Percentiles rank a stretch among this genome's conserved stretches.
Conservation (phyloP, 106 monocot species). For the Hemerocallis citrina region DNA sequence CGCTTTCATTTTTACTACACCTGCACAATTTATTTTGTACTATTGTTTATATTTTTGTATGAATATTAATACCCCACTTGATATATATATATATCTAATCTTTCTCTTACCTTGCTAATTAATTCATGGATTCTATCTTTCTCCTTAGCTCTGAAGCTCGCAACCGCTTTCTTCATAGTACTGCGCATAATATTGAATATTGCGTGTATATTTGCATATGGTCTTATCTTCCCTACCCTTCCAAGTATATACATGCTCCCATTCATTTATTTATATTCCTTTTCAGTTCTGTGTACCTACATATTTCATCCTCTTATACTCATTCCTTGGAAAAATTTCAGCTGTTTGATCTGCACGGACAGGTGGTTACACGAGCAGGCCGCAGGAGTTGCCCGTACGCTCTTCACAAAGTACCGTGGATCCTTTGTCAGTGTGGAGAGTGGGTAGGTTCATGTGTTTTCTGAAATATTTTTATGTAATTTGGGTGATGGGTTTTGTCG, state of each 20-base stretch:
- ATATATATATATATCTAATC: neutral
- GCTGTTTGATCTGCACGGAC: conserved; percentile 34
- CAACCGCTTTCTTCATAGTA: conserved; percentile 23
- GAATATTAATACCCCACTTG: no score
- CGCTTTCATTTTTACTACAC: no score
- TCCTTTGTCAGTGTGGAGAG: conserved; percentile 28
- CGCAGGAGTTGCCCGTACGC: conserved; percentile 9
- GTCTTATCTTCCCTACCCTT: conserved; percentile 40
- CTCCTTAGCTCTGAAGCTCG: conserved; percentile 29
- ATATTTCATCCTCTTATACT: no score
- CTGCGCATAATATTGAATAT: conserved; percentile 15
- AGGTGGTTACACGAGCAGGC: conserved; percentile 33
- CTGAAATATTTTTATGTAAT: neutral
- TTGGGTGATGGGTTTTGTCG: neutral
- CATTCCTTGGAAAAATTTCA: no score
- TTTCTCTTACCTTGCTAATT: neutral
- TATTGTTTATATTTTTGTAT: no score
- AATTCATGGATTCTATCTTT: conserved; percentile 53
- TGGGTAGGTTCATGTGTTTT: conserved; percentile 20
- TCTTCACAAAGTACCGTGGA: conserved; percentile 42
- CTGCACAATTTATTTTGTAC: no score
- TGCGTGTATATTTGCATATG: conserved; percentile 68
- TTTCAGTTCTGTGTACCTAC: neutral
- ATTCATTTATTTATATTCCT: neutral
- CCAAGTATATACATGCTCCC: conserved; percentile 20